Conservation (phyloP, 2,329 filamentous ascomycete species). For the Scorias spongiosa region DNA sequence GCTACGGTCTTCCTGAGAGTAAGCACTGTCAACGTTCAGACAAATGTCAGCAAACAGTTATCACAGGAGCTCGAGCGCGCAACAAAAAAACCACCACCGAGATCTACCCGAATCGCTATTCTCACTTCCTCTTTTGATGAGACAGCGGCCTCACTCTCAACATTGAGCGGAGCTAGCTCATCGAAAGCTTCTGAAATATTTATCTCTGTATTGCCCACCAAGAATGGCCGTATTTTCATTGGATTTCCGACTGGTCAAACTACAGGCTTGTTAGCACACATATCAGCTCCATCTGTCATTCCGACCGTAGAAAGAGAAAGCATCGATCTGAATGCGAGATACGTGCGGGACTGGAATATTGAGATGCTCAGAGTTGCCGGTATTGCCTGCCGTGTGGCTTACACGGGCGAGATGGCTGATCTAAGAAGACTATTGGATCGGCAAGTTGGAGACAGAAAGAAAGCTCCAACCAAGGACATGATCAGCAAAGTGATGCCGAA, state of each 20-base stretch:
- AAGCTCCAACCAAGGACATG: conserved; percentile 44
- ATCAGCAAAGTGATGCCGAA: conserved; percentile 57
- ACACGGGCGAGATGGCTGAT: conserved; percentile 71
- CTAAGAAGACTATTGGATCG: conserved; percentile 40
- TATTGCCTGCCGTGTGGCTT: conserved; percentile 77
- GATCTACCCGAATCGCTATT: conserved; percentile 69
- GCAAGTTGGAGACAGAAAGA: conserved; percentile 19
- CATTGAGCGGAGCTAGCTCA: conserved; percentile 31
- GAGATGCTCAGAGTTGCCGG: conserved; percentile 86
- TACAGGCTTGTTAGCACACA: conserved; percentile 81
- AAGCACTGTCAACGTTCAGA: conserved; percentile 68
- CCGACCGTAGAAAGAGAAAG: conserved; percentile 94
- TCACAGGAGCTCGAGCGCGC: conserved; percentile 80
- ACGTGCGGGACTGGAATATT: conserved; percentile 88
- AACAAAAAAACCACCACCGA: conserved; percentile 93
- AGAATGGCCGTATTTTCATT: conserved; percentile 86
- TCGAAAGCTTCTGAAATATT: conserved; percentile 64
- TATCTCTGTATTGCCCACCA: conserved; percentile 73
- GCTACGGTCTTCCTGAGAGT: conserved; percentile 81
- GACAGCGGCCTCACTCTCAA: conserved; percentile 46
- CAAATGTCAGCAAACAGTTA: conserved; percentile 56
- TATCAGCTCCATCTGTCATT: conserved; percentile 90
- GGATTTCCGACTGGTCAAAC: conserved; percentile 96
- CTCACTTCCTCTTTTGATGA: conserved; percentile 86
- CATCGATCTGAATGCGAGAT: conserved; percentile 89